These are phyloP conservation scores for Xylariaceae sp. DNA, from an alignment of 2,329 filamentous ascomycete species.

Conservation along the genomic window DNA sequence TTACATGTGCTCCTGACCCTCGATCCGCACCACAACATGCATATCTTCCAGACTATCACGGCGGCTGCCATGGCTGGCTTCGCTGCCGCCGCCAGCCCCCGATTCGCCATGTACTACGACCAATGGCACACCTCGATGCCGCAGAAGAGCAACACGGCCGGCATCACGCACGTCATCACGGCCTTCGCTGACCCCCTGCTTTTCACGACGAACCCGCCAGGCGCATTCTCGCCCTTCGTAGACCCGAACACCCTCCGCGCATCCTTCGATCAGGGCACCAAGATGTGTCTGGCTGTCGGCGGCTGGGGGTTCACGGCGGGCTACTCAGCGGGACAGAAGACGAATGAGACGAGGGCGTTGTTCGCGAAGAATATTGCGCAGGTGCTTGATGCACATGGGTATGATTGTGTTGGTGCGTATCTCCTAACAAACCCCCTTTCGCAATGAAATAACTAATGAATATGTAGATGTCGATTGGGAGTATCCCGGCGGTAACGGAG, in stretches of 20 bases:
- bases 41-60: conserved; percentile 19
- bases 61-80: conserved; percentile 15
- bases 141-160: conserved; percentile 18
- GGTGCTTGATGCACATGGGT: conserved; percentile 57
- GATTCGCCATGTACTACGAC: conserved; percentile 30
- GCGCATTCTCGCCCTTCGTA: conserved; percentile 25
- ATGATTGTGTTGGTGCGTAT: conserved; percentile 59
- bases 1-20: neutral
- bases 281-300: conserved; percentile 66
- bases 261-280: conserved; percentile 48
- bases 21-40: conserved; percentile 15
- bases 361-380: conserved; percentile 61
- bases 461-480: conserved; percentile 58
- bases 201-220: conserved; percentile 25
- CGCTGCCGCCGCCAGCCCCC: conserved; percentile 16
- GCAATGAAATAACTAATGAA: conserved; percentile 1
- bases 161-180: conserved; percentile 31
- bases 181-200: conserved; percentile 28
- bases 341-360: conserved; percentile 43
- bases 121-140: conserved; percentile 26
- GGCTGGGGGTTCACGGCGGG: conserved; percentile 67
- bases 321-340: conserved; percentile 54
- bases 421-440: neutral
- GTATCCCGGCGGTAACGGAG: conserved; percentile 58
- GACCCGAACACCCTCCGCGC: conserved; percentile 35